Conservation (phyloP, 2,329 filamentous ascomycete species). For the Monilinia polystroma region DNA sequence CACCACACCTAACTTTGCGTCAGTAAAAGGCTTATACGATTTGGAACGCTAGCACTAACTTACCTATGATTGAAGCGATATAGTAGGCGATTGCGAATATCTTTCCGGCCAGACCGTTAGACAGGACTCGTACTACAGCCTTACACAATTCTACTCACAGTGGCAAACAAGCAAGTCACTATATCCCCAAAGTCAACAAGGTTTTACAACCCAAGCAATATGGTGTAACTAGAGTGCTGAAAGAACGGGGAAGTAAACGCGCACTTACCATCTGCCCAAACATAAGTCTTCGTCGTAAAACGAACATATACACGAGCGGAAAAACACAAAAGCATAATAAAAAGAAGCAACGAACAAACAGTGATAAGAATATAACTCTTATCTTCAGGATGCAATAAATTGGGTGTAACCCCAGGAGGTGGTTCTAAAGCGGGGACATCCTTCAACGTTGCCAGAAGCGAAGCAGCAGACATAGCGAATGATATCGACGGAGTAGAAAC, state of each 20-base stretch:
- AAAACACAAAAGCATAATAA: neutral
- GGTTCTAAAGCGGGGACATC: neutral
- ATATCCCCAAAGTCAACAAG: neutral
- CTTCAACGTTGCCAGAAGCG: neutral
- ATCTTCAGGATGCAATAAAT: neutral
- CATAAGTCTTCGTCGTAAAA: neutral
- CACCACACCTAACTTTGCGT: neutral
- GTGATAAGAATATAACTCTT: neutral
- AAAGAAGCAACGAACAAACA: neutral
- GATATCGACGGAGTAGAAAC: neutral
- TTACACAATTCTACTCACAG: neutral
- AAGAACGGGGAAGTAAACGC: neutral
- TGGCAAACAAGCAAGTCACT: neutral
- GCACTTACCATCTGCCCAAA: neutral
- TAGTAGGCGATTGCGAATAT: neutral
- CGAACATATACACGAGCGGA: neutral
- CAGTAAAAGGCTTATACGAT: neutral
- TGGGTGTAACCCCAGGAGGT: too few species aligned
- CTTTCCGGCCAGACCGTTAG: neutral
- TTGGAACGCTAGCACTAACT: neutral
- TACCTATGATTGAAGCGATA: neutral
- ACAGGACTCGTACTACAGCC: too few species aligned
- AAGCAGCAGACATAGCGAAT: neutral
- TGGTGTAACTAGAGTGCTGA: neutral
- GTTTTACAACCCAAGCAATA: too few species aligned